Conservation (phyloP, 2,329 filamentous ascomycete species). For the Chaetomium sp. region DNA sequence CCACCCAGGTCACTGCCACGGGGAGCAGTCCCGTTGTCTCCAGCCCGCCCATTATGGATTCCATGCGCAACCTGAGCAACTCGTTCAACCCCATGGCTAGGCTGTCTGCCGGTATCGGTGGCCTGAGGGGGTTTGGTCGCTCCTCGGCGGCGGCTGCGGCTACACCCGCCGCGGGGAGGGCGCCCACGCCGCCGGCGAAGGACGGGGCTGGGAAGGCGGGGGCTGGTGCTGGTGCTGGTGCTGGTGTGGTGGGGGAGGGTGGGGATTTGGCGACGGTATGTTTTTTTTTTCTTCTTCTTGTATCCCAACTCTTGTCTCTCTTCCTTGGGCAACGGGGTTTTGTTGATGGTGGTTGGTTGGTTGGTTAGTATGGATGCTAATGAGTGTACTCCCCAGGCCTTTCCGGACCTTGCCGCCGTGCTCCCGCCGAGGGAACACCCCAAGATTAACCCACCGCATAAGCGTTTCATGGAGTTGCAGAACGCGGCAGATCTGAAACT, state of each 20-base stretch:
- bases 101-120: slow-evolving; percentile 68
- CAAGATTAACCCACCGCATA: slow-evolving; percentile 66
- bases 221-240: neutral
- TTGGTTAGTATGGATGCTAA: neutral
- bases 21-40: slow-evolving; percentile 38
- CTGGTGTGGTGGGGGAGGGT: slow-evolving; percentile 46
- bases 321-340: too few relatives aligned
- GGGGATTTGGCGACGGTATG: slow-evolving; percentile 61
- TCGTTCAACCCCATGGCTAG: slow-evolving; percentile 81
- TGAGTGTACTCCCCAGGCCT: slow-evolving; percentile 48
- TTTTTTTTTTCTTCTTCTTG: slow-evolving; percentile 4
- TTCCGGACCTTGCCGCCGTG: slow-evolving; percentile 59
- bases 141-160: slow-evolving; percentile 46
- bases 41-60: slow-evolving; percentile 71
- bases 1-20: slow-evolving; percentile 38
- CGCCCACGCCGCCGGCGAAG: slow-evolving; percentile 43
- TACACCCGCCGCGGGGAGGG: slow-evolving; percentile 40
- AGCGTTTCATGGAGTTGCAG: slow-evolving; percentile 72
- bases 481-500: slow-evolving; percentile 70
- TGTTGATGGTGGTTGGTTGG: neutral
- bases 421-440: slow-evolving; percentile 57
- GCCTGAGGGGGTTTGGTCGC: slow-evolving; percentile 75
- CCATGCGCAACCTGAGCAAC: slow-evolving; percentile 78
- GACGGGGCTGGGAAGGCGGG: neutral
- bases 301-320: neutral